Evolutionary conservation across 2,329 filamentous ascomycete genomes (phyloP), one percentile per base, ranked within the genome.

Genomic region (Lecanicillium sp.): DNA sequence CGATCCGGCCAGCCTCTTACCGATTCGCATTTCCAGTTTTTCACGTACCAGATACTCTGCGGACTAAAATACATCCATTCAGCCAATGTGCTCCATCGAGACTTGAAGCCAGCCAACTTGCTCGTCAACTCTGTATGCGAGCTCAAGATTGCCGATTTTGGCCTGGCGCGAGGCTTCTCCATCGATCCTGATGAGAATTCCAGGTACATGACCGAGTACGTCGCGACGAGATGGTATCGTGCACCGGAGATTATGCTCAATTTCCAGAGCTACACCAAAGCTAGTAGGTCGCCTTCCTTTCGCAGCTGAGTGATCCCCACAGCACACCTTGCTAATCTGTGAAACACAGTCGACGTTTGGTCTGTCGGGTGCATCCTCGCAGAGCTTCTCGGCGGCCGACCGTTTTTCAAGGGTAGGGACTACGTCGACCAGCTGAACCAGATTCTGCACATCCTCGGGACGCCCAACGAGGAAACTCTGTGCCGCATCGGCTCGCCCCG

Each of bases 201-300:
- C 14, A 92, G 92, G 15, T 98, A 97, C 66, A 97, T 98, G 92
- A 98, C 92, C 10, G 92, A 98, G 66, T 98, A 98, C 57, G 92
- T 98, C 40, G 92, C 92, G 36, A 98, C 92, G 37, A 78, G 92
- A 69, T 98, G 92, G 92, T 98, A 79, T 55, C 72, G 75, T 66
- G 92, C 92, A 4, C 92, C 92, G 4, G 92, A 98, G 65, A 98
- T 98, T 54, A 98, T 98, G 92, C 71, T 98, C 63, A 96, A 88
- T 71, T 98, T 98, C 78, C 90, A 97, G 66, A 96, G 88, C 70
- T 98, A 98, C 66, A 98, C 92, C 55, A 98, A 98, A 87, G 92
- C 92, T 52, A 98, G 92, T 97, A 79, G 41, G 89, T 90, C n/a
- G n/a, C n/a, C n/a, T n/a, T n/a, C n/a, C n/a, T n/a, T n/a, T n/a